Evolutionary conservation across 75 land plant genomes (phyloP), one percentile per base, ranked within the genome.

Genomic region (Selaginella moellendorffii): DNA sequence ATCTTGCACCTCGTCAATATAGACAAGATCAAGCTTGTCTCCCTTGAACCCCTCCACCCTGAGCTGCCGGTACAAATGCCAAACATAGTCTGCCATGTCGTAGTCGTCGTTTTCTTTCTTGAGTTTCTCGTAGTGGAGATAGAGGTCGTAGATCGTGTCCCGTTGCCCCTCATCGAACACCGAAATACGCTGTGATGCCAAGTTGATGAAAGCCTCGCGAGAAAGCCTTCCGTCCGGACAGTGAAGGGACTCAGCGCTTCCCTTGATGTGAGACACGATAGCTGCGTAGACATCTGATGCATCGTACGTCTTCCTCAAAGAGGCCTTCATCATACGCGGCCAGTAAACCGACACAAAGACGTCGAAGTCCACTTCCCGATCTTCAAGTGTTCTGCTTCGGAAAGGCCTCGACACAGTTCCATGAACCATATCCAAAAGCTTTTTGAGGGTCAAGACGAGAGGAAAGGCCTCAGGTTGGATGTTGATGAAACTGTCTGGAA

Each of bases 1-100:
- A 54, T 83, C 90, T 21, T 86, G 90, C 12, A 86, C 90, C 51
- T 86, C 90, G 70, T 86, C 90, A 54, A 86, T 61, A 69, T 80
- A 86, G 46, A 36, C 14, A 14, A 5, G 14, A 36, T 86, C 72
- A 30, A 83, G 53, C 53, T 62, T 28, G 24, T 65, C 63, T 14
- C 85, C 78, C 23, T 0, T 1, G 65, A 66, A 82, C 1, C 53
- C 69, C 59, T 61, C 66, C 53, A 9, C 0, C 9, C 24, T 27
- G 10, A 86, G 72, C 53, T 78, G 81, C 0, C 1, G 23, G 68
- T 80, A 82, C 56, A 86, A 69, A 60, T 83, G 73, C 30, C 29
- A 74, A 0, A 86, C 86, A 2, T 80, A 25, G 70, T 86, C 90
- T 28, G 81, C 70, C 46, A 83, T 31, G 64, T 86, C 90, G 72